Conservation (phyloP, 768 basidiomycete species). For the Suillus variegatus region DNA sequence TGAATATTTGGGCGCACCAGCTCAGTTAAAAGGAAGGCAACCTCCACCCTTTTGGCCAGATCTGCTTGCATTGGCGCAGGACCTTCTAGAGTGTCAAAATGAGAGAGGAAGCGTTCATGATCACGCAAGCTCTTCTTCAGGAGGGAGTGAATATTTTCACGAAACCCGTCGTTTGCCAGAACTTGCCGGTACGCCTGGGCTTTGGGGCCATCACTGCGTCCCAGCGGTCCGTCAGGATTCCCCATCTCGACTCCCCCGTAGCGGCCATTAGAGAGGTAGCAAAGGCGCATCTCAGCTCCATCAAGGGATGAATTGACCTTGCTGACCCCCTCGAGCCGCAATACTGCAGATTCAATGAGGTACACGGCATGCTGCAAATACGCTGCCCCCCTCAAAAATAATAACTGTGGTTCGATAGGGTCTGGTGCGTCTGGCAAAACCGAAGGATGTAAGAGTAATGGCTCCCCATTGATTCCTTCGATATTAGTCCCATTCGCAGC, state of each 20-base stretch:
- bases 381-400: slow-evolving; percentile 83
- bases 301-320: slow-evolving; percentile 57
- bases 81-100: slow-evolving; percentile 77
- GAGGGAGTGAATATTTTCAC: slow-evolving; percentile 58
- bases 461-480: slow-evolving; percentile 53
- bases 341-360: slow-evolving; percentile 71
- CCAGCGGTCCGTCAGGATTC: slow-evolving; percentile 77
- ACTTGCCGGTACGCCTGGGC: slow-evolving; percentile 60
- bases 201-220: slow-evolving; percentile 58
- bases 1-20: slow-evolving; percentile 64
- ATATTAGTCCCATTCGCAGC: slow-evolving; percentile 39
- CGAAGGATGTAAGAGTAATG: slow-evolving; percentile 65
- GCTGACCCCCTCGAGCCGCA: slow-evolving; percentile 68
- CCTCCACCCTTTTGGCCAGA: slow-evolving; percentile 56
- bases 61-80: slow-evolving; percentile 29
- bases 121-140: slow-evolving; percentile 80
- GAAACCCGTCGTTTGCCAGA: slow-evolving; percentile 55
- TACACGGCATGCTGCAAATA: slow-evolving; percentile 78
- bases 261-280: slow-evolving; percentile 70
- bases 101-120: slow-evolving; percentile 79
- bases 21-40: slow-evolving; percentile 71
- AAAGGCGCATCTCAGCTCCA: slow-evolving; percentile 75
- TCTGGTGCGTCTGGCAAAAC: slow-evolving; percentile 78
- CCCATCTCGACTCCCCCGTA: slow-evolving; percentile 89
- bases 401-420: slow-evolving; percentile 81